phyloP scores from a whole-genome alignment of 306 rosid genomes.

The Vachellia collinsii region DNA sequence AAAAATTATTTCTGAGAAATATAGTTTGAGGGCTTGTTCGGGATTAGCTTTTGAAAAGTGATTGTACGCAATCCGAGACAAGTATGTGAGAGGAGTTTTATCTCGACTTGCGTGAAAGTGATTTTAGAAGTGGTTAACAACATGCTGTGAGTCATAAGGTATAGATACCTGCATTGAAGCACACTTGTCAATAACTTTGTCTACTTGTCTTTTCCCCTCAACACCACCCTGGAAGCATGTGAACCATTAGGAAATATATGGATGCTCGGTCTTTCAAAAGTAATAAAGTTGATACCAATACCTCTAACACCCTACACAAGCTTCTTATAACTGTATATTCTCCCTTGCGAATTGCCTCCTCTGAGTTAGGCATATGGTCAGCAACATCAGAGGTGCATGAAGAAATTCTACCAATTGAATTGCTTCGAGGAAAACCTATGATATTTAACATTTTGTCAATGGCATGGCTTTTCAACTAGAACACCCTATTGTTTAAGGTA shows the following conservation, averaged over 20 bases:
- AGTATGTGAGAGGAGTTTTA: too few relatives aligned
- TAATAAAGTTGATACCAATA: slow-evolving; percentile 43
- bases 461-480: not conserved
- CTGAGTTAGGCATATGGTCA: slow-evolving; percentile 71
- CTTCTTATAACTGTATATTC: slow-evolving; percentile 91
- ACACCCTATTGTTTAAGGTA: not conserved
- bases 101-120: too few relatives aligned
- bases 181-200: slow-evolving; percentile 89
- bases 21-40: too few relatives aligned
- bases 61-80: too few relatives aligned
- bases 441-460: slow-evolving; percentile 21
- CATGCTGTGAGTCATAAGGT: slow-evolving; percentile 25
- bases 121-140: too few relatives aligned
- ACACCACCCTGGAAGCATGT: slow-evolving; percentile 77
- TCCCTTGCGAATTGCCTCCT: slow-evolving; percentile 90
- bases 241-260: slow-evolving; percentile 28
- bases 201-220: slow-evolving; percentile 96
- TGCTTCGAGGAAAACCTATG: slow-evolving; percentile 80
- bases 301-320: slow-evolving; percentile 91
- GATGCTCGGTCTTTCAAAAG: slow-evolving; percentile 7
- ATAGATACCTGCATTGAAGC: slow-evolving; percentile 87
- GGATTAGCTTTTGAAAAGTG: too few relatives aligned
- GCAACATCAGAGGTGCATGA: slow-evolving; percentile 55
- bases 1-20: slow-evolving; percentile 17
- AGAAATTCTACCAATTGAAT: slow-evolving; percentile 74